Conservation (phyloP, 2,329 filamentous ascomycete genomes). For the Orbilia blumenaviensis region DNA sequence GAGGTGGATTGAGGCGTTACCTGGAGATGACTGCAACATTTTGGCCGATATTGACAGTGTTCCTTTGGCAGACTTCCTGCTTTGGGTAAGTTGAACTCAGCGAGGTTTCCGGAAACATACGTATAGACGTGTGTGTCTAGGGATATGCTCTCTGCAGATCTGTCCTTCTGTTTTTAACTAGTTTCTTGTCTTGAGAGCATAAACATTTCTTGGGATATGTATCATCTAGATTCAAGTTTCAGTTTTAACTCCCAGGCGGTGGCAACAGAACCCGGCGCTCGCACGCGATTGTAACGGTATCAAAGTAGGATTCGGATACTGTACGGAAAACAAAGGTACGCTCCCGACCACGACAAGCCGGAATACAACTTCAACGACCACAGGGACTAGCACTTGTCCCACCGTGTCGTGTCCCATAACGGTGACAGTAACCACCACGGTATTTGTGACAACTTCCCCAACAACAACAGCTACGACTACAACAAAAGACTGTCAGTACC, state of each 20-base stretch:
- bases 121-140: no score
- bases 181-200: no score
- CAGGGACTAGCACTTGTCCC: not conserved
- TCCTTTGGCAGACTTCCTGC: not conserved
- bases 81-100: not conserved
- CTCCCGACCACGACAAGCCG: not conserved
- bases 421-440: not conserved
- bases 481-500: not conserved
- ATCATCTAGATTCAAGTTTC: no score
- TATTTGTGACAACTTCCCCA: not conserved
- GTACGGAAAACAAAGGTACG: not conserved
- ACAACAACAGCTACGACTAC: not conserved
- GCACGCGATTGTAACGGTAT: not conserved
- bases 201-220: not conserved
- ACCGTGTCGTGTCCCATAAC: not conserved
- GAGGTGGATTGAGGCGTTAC: conserved; percentile 7
- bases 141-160: no score
- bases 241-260: no score
- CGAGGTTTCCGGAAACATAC: no score
- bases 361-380: not conserved
- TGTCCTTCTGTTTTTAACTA: no score
- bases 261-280: conserved; percentile 17
- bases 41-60: conserved; percentile 6
- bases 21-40: conserved; percentile 5
- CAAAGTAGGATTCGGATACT: not conserved